Percentiles rank a stretch among this genome's conserved stretches.
phyloP scores from a whole-genome alignment of 345 rosid genomes.

The Garcia nutans region DNA sequence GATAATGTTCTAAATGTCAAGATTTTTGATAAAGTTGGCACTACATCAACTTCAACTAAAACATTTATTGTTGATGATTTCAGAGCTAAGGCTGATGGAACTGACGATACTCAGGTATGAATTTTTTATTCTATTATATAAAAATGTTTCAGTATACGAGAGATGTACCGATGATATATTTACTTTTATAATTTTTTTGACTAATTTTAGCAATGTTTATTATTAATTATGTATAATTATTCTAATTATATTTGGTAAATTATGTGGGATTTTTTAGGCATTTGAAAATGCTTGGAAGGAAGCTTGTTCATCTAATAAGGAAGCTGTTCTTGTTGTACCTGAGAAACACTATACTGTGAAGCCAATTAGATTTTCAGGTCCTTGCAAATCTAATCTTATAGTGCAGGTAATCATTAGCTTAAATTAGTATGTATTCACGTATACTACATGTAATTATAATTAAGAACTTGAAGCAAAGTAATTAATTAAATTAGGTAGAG shows the following conservation, averaged over 20 bases:
- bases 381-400: constrained; percentile 58
- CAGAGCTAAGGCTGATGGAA: constrained; percentile 62
- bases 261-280: constrained; percentile 38
- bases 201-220: not conserved
- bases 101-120: constrained; percentile 60
- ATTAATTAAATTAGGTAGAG: too few species aligned
- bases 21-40: constrained; percentile 14
- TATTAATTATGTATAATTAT: not conserved
- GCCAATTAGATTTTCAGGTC: constrained; percentile 59
- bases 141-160: too few species aligned
- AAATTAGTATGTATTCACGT: not conserved
- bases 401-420: constrained; percentile 43
- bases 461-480: not conserved
- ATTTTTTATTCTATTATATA: too few species aligned
- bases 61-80: constrained; percentile 46
- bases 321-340: constrained; percentile 51
- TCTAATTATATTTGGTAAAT: not conserved
- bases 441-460: not conserved
- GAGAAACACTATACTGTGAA: constrained; percentile 46
- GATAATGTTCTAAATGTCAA: constrained; percentile 18
- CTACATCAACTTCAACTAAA: constrained; percentile 8
- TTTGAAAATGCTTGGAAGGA: constrained; percentile 72
- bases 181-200: not conserved
- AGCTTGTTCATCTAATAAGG: constrained; percentile 59
- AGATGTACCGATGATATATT: too few species aligned